Conservation (phyloP, 73 alveolate genomes). For the Blepharisma stoltei region DNA sequence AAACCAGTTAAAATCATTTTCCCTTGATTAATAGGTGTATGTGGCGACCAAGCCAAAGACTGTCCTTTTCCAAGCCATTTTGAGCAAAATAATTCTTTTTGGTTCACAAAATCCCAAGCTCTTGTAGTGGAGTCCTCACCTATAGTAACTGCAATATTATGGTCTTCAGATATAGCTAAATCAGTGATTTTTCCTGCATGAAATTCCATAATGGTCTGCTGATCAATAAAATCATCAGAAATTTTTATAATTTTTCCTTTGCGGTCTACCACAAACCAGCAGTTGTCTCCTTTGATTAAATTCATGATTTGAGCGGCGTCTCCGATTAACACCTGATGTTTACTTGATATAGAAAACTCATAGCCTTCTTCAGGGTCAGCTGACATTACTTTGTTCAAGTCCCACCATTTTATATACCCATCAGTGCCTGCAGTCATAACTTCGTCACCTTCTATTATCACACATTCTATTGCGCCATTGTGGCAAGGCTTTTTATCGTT, state of each 20-base stretch:
- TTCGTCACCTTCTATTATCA: conserved; percentile 74
- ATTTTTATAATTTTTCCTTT: conserved; percentile 89
- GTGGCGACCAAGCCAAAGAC: conserved; percentile 68
- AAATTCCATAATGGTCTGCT: conserved; percentile 67
- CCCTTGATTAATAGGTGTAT: conserved; percentile 66
- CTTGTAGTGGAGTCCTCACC: conserved; percentile 90
- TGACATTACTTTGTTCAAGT: conserved; percentile 77
- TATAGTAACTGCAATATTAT: conserved; percentile 83
- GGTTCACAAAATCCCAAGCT: conserved; percentile 80
- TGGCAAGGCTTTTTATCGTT: conserved; percentile 68
- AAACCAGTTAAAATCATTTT: conserved; percentile 79
- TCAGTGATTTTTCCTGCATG: conserved; percentile 81
- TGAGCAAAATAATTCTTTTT: conserved; percentile 69
- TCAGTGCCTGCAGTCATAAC: conserved; percentile 93
- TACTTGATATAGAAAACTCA: conserved; percentile 73
- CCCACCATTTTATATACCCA: conserved; percentile 96
- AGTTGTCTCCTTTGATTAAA: conserved; percentile 75
- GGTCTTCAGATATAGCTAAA: conserved; percentile 64
- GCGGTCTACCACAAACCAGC: conserved; percentile 92
- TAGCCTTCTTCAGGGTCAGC: conserved; percentile 95
- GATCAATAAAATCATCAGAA: conserved; percentile 65
- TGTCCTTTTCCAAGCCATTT: conserved; percentile 67
- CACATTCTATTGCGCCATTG: conserved; percentile 78
- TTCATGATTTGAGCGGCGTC: conserved; percentile 77
- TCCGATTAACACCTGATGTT: conserved; percentile 58